Percentiles rank a stretch among this genome's conserved stretches.
Conservation (phyloP, 805 yeast genomes). For the Wickerhamomyces silvicola region DNA sequence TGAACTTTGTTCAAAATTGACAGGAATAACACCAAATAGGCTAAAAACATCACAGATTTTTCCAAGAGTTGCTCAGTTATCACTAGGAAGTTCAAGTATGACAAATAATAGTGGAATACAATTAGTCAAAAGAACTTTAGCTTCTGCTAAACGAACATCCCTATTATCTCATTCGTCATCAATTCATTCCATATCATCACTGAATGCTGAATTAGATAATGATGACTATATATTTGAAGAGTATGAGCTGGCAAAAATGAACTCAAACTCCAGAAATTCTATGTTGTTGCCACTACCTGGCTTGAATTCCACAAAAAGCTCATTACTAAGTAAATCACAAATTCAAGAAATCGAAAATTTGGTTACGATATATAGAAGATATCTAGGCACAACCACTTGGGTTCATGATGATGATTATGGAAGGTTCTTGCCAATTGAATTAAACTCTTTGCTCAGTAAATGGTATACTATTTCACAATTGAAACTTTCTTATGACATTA, state of each 20-base stretch:
- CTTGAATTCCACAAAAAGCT: slow-evolving; percentile 16
- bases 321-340: slow-evolving; percentile 22
- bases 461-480: slow-evolving; percentile 55
- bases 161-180: slow-evolving; percentile 32
- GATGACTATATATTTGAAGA: slow-evolving; percentile 50
- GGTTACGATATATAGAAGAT: slow-evolving; percentile 46
- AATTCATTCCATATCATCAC: slow-evolving; percentile 24
- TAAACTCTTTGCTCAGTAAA: slow-evolving; percentile 28
- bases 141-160: slow-evolving; percentile 21
- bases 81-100: not conserved
- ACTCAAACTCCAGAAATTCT: slow-evolving; percentile 36
- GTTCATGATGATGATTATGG: slow-evolving; percentile 14
- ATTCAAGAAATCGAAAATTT: slow-evolving; percentile 36
- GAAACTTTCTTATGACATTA: slow-evolving; percentile 10
- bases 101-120: slow-evolving; percentile 31
- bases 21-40: slow-evolving; percentile 48
- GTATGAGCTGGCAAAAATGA: slow-evolving; percentile 45
- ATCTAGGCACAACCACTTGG: slow-evolving; percentile 28
- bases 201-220: slow-evolving; percentile 21
- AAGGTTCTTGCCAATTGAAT: slow-evolving; percentile 19
- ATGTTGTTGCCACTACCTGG: slow-evolving; percentile 21
- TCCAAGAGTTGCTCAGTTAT: not conserved
- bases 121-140: slow-evolving; percentile 46
- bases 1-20: slow-evolving; percentile 55
- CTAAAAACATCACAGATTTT: slow-evolving; percentile 15